Evolutionary conservation across 345 rosid genomes (phyloP), one percentile per base, ranked within the genome.

Genomic region (Camelina sativa): DNA sequence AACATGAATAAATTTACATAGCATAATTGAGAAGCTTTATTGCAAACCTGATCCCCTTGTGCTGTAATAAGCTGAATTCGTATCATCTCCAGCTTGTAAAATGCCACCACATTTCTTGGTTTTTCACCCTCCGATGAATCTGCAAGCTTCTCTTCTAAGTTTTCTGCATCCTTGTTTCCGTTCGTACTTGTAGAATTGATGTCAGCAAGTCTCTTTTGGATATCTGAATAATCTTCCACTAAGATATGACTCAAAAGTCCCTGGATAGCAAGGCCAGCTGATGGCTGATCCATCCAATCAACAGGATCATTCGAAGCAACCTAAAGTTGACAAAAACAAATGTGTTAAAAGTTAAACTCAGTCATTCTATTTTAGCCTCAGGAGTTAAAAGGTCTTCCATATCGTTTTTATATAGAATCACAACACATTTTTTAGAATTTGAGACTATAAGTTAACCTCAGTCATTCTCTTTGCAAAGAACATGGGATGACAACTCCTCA

Each of bases 401-500:
- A 56, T 50, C 34, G 0, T 1, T 59, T 38, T 12, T 23, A 9
- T 38, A 30, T 20, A 60, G 32, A 66, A 37, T 6, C 50, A 68
- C 16, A 76, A 12, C 50, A 61, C 37, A 5, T 12, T 43, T 40
- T 16, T 25, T 22, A 40, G 46, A 51, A 62, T 62, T 32, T 34
- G 17, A 32, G 60, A 65, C 30, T 44, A 52, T 44, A 37, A 54
- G 15, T 50, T 16, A 65, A 78, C 73, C 97, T 87, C 86, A 25
- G 92, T 71, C 77, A 95, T 79, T 80, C 76, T 92, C 83, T 85
- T 87, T 32, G 97, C 99, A 72, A 92, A 95, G 82, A 77, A 87
- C 91, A 90, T 86, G 56, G 99, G 99, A 82, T 95, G 99, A 73
- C 97, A 89, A 73, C 81, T 83, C 61, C 91, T 87, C 99, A 92